Conservation (phyloP, 192 early-diverging fungal species). For the Umbelopsis sp. region DNA sequence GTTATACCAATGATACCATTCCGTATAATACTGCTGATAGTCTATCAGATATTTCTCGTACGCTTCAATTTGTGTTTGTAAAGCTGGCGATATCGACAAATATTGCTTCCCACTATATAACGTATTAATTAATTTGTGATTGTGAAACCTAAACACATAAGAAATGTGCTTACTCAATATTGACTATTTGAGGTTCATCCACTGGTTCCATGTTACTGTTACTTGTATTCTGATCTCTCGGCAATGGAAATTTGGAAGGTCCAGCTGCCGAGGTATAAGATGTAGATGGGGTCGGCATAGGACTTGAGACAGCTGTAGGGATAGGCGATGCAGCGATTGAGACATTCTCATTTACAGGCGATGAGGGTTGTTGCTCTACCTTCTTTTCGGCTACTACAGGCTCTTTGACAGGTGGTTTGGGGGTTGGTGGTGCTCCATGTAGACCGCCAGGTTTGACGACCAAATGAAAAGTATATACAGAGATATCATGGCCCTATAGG, state of each 20-base stretch:
- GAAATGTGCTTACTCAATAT: neutral
- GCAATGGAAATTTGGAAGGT: neutral
- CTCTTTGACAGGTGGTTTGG: neutral
- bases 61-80: neutral
- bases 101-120: slow-evolving; percentile 9
- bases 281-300: neutral
- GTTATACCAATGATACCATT: slow-evolving; percentile 15
- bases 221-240: neutral
- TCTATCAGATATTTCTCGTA: slow-evolving; percentile 4
- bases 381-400: neutral
- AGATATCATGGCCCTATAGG: slow-evolving; percentile 21
- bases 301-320: neutral
- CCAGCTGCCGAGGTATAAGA: neutral
- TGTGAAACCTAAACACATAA: neutral
- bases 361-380: neutral
- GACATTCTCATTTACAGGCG: neutral
- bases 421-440: neutral
- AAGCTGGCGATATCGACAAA: neutral
- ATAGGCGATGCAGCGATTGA: slow-evolving; percentile 1
- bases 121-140: no score
- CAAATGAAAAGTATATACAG: slow-evolving; percentile 37
- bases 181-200: neutral
- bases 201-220: neutral
- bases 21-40: slow-evolving; percentile 7
- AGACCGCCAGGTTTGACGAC: slow-evolving; percentile 38